Conservation (phyloP, 31 red algal genomes). For the Endocladia muricata region DNA sequence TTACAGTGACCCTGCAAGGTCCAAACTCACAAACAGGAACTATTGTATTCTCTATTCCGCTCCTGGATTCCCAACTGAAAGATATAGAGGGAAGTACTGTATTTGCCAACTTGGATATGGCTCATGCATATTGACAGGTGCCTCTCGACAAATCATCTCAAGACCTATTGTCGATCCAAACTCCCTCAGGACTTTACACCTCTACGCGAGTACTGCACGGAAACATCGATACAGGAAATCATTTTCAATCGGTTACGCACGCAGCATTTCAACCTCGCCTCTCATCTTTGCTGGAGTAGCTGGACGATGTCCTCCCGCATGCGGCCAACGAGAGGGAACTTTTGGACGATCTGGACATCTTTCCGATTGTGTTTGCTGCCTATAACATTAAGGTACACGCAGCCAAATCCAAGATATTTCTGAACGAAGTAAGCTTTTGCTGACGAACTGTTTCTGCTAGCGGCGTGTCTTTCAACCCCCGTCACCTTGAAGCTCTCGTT, state of each 20-base stretch:
- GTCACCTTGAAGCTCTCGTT: not conserved
- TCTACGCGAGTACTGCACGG: conserved; percentile 5
- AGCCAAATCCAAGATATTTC: not conserved
- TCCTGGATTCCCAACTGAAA: conserved; percentile 1
- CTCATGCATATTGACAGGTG: conserved; percentile 14
- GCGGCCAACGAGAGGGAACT: conserved; percentile 12
- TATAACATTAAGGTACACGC: conserved; percentile 2
- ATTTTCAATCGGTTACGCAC: conserved; percentile 11
- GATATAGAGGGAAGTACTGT: not conserved
- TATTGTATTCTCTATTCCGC: not conserved
- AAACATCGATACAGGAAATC: conserved; percentile 8
- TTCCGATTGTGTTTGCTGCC: not conserved
- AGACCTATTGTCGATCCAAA: conserved; percentile 19
- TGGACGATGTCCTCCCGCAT: conserved; percentile 16
- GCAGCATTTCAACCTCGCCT: not conserved
- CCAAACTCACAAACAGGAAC: conserved; percentile 7
- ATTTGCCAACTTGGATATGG: conserved; percentile 17
- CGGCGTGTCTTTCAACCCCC: not conserved
- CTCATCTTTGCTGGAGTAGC: not conserved
- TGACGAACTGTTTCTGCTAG: not conserved
- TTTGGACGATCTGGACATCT: not conserved
- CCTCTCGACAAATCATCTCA: conserved; percentile 17
- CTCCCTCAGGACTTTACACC: conserved; percentile 1
- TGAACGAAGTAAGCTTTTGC: not conserved
- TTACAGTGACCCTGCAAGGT: conserved; percentile 14